Evolutionary conservation across 73 alveolate species (phyloP).

Genomic region (Symbiodinium pilosum): DNA sequence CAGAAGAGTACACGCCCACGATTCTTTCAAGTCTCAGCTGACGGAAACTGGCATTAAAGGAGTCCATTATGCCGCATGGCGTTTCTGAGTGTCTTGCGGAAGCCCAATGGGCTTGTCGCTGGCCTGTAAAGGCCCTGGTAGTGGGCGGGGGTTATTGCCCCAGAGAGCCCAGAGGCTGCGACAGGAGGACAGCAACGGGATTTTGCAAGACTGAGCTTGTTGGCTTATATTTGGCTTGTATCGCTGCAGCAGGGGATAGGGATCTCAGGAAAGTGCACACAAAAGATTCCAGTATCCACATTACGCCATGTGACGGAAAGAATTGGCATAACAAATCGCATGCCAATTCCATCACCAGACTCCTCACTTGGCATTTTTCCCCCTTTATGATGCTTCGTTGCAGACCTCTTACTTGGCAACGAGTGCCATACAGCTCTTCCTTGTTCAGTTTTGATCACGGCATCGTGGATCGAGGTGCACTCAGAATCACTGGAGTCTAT

Average conservation of each 20-base stretch:
- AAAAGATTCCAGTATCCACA: neutral
- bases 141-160: slow-evolving; percentile 15
- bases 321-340: neutral
- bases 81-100: neutral
- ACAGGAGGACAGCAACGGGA: neutral
- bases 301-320: neutral
- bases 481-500: no score
- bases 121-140: neutral
- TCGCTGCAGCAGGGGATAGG: no score
- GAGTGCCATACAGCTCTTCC: slow-evolving; percentile 9
- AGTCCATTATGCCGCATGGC: no score
- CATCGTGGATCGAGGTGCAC: no score
- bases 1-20: no score
- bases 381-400: neutral
- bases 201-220: no score
- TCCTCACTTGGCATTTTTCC: neutral
- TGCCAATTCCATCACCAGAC: no score
- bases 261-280: no score
- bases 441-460: neutral
- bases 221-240: no score
- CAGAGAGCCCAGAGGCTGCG: neutral
- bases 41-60: no score
- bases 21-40: no score
- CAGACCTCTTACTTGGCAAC: neutral
- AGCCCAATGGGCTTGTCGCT: neutral